Evolutionary conservation across 2,329 filamentous ascomycete species (phyloP), one percentile per base, ranked within the genome.

Genomic region (Alternaria brassicae): DNA sequence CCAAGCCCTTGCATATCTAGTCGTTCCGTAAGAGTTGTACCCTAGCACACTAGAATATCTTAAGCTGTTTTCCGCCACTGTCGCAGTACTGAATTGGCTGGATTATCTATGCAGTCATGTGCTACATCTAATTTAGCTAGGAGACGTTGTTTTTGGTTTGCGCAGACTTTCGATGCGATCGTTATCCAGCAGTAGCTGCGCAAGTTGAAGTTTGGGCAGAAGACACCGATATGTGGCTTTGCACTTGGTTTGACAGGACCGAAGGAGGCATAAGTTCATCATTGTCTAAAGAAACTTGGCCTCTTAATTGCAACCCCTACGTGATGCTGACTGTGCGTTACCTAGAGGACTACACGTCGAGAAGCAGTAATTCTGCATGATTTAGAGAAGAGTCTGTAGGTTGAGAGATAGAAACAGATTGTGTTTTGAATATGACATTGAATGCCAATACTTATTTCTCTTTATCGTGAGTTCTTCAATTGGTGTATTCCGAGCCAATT

Each of bases 81-180:
- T n/a, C n/a, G n/a, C n/a, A n/a, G n/a, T n/a, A n/a, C n/a, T n/a
- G n/a, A n/a, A n/a, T n/a, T 6, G 15, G 6, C 30, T 25, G 5
- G 23, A 10, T 23, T 7, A 27, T 3, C 25, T 27, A 15, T 21
- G 23, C 15, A n/a, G n/a, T n/a, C 6, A 28, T 7, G 8, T 9
- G n/a, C 3, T 10, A 8, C 6, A 10, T 4, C n/a, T 7, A 1
- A 0, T 15, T 6, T 8, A 4, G n/a, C 4, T 17, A 13, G 6
- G 9, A 10, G 7, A 3, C 7, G 3, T 28, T 28, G 8, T 13
- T 10, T 7, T 6, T 27, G 2, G 15, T 44, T 21, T 39, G 37
- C 37, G 19, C n/a, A n/a, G n/a, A n/a, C n/a, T n/a, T n/a, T n/a
- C n/a, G n/a, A n/a, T n/a, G n/a, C n/a, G 30, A 34, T 44, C 10